A percentile compares a stretch with the other conserved stretches of the same genome.
Conservation (phyloP, 495 filamentous ascomycete species). For the Aspergillus diversus region DNA sequence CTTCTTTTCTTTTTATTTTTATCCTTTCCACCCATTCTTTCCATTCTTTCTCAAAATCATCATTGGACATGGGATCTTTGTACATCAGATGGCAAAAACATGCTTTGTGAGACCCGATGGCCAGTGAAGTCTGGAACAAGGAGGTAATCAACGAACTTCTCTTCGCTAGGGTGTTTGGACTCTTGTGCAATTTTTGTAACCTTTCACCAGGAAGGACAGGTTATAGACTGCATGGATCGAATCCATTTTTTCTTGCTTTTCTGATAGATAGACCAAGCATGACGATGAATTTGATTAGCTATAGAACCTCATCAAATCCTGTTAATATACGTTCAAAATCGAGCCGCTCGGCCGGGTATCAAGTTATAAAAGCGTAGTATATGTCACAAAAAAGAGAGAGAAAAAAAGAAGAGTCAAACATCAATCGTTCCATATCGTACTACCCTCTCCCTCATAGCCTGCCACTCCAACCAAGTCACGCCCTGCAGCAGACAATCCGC, state of each 20-base stretch:
- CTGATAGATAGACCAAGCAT: not conserved
- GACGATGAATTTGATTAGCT: not conserved
- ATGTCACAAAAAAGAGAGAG: too few species aligned
- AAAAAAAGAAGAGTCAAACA: not conserved
- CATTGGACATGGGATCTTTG: constrained; percentile 18
- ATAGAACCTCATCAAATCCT: not conserved
- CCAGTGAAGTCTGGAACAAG: not conserved
- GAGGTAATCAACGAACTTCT: not conserved
- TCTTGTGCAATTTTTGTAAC: not conserved
- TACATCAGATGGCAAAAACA: constrained; percentile 11
- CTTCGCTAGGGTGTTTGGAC: not conserved
- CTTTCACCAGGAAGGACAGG: not conserved
- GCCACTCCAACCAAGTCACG: constrained; percentile 84
- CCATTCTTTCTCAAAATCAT: constrained; percentile 5
- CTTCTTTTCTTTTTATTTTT: constrained; percentile 15
- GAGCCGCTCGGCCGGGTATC: too few species aligned
- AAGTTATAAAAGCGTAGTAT: too few species aligned
- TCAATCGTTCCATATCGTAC: constrained; percentile 26
- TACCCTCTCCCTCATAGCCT: constrained; percentile 63
- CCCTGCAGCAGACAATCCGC: constrained; percentile 90
- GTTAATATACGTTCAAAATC: not conserved
- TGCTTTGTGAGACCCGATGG: constrained; percentile 5
- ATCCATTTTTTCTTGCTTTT: not conserved
- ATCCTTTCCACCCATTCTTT: not conserved
- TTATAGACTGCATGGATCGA: not conserved